Base-by-base conservation (phyloP, 2,329 filamentous ascomycete species). In the Aspergillus calidoustus region DNA sequence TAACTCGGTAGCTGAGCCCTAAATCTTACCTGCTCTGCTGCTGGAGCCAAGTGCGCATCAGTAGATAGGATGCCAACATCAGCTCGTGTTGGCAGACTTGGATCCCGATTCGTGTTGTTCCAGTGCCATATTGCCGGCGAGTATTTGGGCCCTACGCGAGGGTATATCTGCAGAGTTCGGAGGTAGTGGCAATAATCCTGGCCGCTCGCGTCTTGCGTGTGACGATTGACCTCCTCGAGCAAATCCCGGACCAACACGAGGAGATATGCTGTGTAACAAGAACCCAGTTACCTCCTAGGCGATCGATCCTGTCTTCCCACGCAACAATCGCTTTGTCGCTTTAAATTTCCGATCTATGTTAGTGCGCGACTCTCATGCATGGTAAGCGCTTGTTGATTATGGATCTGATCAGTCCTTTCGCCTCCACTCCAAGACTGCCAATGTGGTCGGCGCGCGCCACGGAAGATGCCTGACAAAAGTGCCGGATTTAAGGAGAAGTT, bases 231-330 rank as follows among this genome's bases (percentile, higher is more conserved):
- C n/a, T 44, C 31, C n/a, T 17, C n/a, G 31, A 51, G 54, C 30
- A 61, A 61, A 58, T 61, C 30, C 31, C 50, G 54, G 44, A 48
- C 31, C 30, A 50, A 61, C 59, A 61, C 54, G 59, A 61, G 59
- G 53, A 54, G 34, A 31, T 11, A 47, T 49, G 53, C 23, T 3
- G 59, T 57, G 54, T 47, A 57, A 57, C 59, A 15, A 15, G 17
- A 43, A 31, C n/a, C 25, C 31, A n/a, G 7, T 11, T 22, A 44
- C 13, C 34, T 30, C 31, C 55, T 22, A 51, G n/a, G 4, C 23
- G 15, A 38, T 55, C 43, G 28, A 38, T 48, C 48, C 53, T 41
- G 53, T 55, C 41, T n/a, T 48, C 19, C 19, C 30, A 50, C 34
- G 17, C 50, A 22, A 34, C n/a, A n/a, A 34, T 53, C 11, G 15